Conservation (phyloP, 805 yeast species). For the Tetrapisispora taiwanensis region DNA sequence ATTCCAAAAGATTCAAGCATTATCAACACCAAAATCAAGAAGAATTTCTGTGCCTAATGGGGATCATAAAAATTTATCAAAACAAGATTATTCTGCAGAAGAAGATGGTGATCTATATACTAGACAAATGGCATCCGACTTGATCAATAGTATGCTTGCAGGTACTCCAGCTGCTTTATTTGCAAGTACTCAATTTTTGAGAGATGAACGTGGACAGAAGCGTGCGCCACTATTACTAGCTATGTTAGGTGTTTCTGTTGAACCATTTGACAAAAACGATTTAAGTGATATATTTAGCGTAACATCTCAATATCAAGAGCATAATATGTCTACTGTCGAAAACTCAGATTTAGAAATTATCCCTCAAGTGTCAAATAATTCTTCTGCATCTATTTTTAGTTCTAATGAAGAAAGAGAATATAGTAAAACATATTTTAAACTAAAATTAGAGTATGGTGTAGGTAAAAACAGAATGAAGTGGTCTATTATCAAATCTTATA, state of each 20-base stretch:
- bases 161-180: constrained; percentile 70
- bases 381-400: constrained; percentile 3
- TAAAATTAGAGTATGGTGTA: constrained; percentile 86
- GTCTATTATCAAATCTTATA: constrained; percentile 63
- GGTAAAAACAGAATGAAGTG: constrained; percentile 71
- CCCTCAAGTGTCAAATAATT: neutral
- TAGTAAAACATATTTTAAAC: constrained; percentile 31
- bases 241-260: constrained; percentile 55
- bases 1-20: neutral
- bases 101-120: constrained; percentile 14
- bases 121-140: constrained; percentile 30
- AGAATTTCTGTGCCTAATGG: neutral
- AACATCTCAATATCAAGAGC: constrained; percentile 32
- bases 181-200: constrained; percentile 61
- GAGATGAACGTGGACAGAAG: constrained; percentile 65
- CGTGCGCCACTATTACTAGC: constrained; percentile 78
- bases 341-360: neutral
- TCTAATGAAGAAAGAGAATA: constrained; percentile 2
- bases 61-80: constrained; percentile 1
- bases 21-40: neutral
- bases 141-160: constrained; percentile 44
- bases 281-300: neutral
- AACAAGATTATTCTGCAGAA: constrained; percentile 1
- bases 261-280: constrained; percentile 17
- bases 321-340: constrained; percentile 11